Conservation (phyloP, 495 filamentous ascomycete species). For the Penicillium ucsense region DNA sequence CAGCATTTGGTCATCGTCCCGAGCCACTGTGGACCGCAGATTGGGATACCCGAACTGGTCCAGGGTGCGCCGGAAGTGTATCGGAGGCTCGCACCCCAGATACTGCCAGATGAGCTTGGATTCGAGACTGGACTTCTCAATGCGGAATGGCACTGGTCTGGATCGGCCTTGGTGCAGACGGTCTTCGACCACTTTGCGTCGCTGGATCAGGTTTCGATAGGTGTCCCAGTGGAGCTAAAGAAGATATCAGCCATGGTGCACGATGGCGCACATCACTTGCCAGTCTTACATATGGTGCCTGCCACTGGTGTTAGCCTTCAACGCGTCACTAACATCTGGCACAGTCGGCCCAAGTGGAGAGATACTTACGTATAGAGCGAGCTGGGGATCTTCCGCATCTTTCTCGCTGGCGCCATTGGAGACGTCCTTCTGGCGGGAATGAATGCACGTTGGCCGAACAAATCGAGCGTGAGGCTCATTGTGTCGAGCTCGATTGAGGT, state of each 20-base stretch:
- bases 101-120: slow-evolving; percentile 55
- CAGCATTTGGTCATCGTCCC: slow-evolving; percentile 62
- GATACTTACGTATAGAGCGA: slow-evolving; percentile 32
- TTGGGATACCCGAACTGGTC: slow-evolving; percentile 61
- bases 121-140: slow-evolving; percentile 46
- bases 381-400: slow-evolving; percentile 22
- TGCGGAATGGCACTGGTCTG: slow-evolving; percentile 43
- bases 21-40: slow-evolving; percentile 48
- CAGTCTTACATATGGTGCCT: slow-evolving; percentile 20
- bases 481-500: slow-evolving; percentile 39
- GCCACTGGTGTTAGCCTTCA: not conserved
- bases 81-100: slow-evolving; percentile 51
- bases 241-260: not conserved
- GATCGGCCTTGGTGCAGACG: slow-evolving; percentile 47
- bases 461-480: slow-evolving; percentile 37
- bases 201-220: slow-evolving; percentile 48
- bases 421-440: slow-evolving; percentile 22
- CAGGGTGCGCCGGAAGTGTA: slow-evolving; percentile 54
- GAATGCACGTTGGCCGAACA: slow-evolving; percentile 30
- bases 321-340: too few species aligned
- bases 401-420: slow-evolving; percentile 13
- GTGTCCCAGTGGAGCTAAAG: slow-evolving; percentile 59
- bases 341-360: too few species aligned
- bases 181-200: slow-evolving; percentile 47
- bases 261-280: not conserved